Evolutionary conservation across 495 filamentous ascomycete genomes (phyloP).

Genomic region (Tetracladium setigerum): DNA sequence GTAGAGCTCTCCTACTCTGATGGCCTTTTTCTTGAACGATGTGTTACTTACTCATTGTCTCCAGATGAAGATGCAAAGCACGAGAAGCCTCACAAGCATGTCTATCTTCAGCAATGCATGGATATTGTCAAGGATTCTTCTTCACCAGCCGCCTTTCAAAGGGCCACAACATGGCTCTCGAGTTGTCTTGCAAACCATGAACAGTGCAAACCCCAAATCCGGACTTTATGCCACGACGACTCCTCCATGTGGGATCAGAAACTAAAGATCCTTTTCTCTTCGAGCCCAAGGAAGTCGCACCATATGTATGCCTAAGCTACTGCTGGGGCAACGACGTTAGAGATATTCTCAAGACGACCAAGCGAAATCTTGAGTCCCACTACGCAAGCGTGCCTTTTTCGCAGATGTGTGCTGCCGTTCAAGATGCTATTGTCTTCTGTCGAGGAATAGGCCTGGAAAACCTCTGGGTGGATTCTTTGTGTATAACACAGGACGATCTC

Average conservation of each 20-base stretch:
- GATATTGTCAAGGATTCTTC: constrained; percentile 9
- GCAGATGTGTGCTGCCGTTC: constrained; percentile 14
- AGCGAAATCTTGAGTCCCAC: not conserved
- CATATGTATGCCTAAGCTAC: constrained; percentile 17
- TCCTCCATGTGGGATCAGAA: constrained; percentile 6
- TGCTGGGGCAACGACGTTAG: constrained; percentile 17
- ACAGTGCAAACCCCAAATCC: constrained; percentile 1
- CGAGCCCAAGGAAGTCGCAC: constrained; percentile 3
- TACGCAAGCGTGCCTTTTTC: constrained; percentile 4
- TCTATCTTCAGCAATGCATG: constrained; percentile 2
- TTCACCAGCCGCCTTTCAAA: constrained; percentile 2
- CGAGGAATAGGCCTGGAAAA: constrained; percentile 21
- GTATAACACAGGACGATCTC: constrained; percentile 24
- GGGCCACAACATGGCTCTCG: constrained; percentile 4
- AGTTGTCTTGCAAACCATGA: constrained; percentile 6
- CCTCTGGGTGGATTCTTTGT: constrained; percentile 26
- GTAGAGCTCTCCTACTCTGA: too few relatives aligned
- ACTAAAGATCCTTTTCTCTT: constrained; percentile 6
- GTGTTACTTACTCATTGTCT: too few relatives aligned
- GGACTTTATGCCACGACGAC: constrained; percentile 3
- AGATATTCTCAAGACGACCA: constrained; percentile 6
- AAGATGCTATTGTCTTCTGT: constrained; percentile 25
- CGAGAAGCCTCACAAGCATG: too few relatives aligned
- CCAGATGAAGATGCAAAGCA: too few relatives aligned
- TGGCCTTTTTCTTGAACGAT: too few relatives aligned